Percentiles rank a stretch among this genome's conserved stretches.
Evolutionary conservation across 805 yeast species (phyloP).

Genomic region (Millerozyma miso): DNA sequence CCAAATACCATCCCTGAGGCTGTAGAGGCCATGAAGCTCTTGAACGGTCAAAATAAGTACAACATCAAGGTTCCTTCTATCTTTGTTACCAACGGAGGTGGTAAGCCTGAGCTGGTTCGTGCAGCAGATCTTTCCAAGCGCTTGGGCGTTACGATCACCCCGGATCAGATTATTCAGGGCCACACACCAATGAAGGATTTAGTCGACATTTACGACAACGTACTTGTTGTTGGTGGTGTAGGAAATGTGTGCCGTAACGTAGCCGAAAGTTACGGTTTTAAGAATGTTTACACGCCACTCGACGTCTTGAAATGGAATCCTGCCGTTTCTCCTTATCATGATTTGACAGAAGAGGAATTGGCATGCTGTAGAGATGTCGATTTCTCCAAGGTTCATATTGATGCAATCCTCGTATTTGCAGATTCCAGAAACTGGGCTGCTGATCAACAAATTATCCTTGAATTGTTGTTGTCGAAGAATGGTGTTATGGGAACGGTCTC

Average conservation of each 20-base stretch:
- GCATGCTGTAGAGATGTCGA: slow-evolving; percentile 53
- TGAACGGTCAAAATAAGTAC: slow-evolving; percentile 75
- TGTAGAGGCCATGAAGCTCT: slow-evolving; percentile 60
- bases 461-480: slow-evolving; percentile 65
- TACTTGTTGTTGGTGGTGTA: slow-evolving; percentile 84
- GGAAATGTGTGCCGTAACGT: slow-evolving; percentile 81
- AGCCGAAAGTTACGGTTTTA: slow-evolving; percentile 80
- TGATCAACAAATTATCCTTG: slow-evolving; percentile 85
- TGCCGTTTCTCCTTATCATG: slow-evolving; percentile 79
- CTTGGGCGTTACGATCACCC: slow-evolving; percentile 56
- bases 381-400: slow-evolving; percentile 62
- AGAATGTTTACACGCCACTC: slow-evolving; percentile 74
- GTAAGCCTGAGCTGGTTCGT: slow-evolving; percentile 72
- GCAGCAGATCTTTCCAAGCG: slow-evolving; percentile 66
- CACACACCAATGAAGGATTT: slow-evolving; percentile 91
- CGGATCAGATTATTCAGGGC: slow-evolving; percentile 85
- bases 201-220: slow-evolving; percentile 62
- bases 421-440: slow-evolving; percentile 93
- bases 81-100: slow-evolving; percentile 91
- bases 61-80: slow-evolving; percentile 78
- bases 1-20: slow-evolving; percentile 84
- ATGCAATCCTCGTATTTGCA: slow-evolving; percentile 84
- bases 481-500: slow-evolving; percentile 85
- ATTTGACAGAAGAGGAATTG: slow-evolving; percentile 66
- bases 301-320: slow-evolving; percentile 87